phyloP scores from a whole-genome alignment of 2,329 filamentous ascomycete species.

The Colletotrichum sp. region DNA sequence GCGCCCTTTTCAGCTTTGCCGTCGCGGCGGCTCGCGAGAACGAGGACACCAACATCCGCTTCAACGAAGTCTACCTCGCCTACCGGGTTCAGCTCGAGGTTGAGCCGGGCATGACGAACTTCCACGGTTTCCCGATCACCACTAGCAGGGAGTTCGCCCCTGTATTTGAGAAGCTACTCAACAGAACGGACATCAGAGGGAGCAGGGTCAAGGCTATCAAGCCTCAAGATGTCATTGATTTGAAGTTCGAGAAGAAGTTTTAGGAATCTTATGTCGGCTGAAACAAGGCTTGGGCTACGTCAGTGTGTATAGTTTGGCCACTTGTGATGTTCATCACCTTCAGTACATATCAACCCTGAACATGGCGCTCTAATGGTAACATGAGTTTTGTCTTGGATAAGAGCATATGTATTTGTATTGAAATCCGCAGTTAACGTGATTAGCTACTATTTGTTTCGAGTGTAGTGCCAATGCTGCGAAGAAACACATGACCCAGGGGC shows the following conservation, averaged over 20 bases:
- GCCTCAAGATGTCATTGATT: neutral
- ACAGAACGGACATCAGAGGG: neutral
- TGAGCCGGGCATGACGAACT: neutral
- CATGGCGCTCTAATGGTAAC: neutral
- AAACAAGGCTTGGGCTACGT: neutral
- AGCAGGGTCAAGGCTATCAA: neutral
- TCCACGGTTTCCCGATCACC: neutral
- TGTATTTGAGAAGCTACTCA: neutral
- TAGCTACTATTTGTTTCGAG: neutral
- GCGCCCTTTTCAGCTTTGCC: constrained; percentile 39
- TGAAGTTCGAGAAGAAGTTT: neutral
- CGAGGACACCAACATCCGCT: constrained; percentile 36
- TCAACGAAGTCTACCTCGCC: constrained; percentile 42
- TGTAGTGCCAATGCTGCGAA: neutral
- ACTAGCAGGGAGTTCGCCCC: neutral
- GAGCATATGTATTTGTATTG: too few species aligned
- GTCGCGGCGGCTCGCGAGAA: constrained; percentile 33
- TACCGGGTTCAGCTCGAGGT: constrained; percentile 32
- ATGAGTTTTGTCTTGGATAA: neutral
- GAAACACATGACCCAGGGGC: neutral
- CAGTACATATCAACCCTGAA: neutral
- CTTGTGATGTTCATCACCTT: neutral
- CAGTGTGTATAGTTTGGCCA: neutral
- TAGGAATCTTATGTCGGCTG: neutral
- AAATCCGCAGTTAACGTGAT: neutral